Evolutionary conservation across 768 basidiomycete species (phyloP), one percentile per base, ranked within the genome.

Genomic region (Mycena kentingensis): DNA sequence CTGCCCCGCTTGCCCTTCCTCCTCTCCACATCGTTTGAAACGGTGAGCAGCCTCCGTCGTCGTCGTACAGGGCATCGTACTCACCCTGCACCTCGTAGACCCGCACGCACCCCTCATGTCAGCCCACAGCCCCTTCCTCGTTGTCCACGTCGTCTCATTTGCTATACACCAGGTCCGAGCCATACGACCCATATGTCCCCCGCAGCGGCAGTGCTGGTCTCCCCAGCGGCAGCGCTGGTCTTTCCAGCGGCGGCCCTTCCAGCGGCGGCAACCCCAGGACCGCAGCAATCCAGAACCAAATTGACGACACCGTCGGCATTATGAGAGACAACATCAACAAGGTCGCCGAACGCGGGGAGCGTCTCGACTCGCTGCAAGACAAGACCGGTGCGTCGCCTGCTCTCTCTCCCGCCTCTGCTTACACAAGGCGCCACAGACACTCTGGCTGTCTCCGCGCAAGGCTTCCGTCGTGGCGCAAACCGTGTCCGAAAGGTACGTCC

Each of bases 301-400:
- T 98, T 62, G 93, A 98, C 69, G 89, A 92, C 68, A 98, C 97
- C 39, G 94, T 98, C 46, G 90, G 86, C 47, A 93, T 98, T 65
- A 99, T 99, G 97, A 81, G 92, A 67, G 93, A 97, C 61, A 99
- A 99, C 72, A 98, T 99, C 65, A 90, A 86, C 55, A 92, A 93
- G 72, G 93, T 96, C 16, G 90, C 93, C 15, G 94, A 98, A 77
- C 75, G 97, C 65, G 95, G 95, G 64, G 96, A 98, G 75, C 73
- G 93, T 60, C 75, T 99, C 58, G 94, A 98, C 66, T 87, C 88
- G 43, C 73, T 98, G 59, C 96, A 98, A 72, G 96, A 97, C 73
- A 98, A 98, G 82, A 99, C 97, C 46, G 95, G 96, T 96, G 61
- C 61, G 88, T 78, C n/a, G 22, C 45, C 49, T 27, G 19, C 19